These are phyloP conservation scores for Begonia peltatifolia DNA, from an alignment of 306 rosid genomes.

Conservation along the genomic window DNA sequence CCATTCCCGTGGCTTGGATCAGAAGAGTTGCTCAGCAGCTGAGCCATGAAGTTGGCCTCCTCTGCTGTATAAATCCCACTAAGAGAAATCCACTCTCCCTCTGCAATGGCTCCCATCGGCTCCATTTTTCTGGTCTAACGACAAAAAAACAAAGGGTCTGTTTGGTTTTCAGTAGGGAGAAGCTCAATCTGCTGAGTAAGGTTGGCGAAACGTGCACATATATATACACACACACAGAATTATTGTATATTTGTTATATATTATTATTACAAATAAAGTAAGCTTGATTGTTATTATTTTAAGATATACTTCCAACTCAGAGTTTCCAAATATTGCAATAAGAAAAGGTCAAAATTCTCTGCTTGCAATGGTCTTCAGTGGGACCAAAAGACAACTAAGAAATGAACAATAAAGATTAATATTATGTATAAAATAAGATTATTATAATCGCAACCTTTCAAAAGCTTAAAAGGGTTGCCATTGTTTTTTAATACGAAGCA, in stretches of 20 bases:
- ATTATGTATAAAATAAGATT: no score
- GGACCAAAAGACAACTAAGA: no score
- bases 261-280: not conserved
- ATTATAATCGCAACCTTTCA: no score
- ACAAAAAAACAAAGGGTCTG: not conserved
- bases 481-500: no score
- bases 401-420: no score
- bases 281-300: not conserved
- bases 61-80: conserved; percentile 38
- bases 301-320: not conserved
- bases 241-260: no score
- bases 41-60: conserved; percentile 50
- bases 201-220: not conserved
- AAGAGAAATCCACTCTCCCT: conserved; percentile 49
- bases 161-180: not conserved
- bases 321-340: not conserved
- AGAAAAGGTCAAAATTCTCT: not conserved
- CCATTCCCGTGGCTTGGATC: conserved; percentile 16
- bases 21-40: conserved; percentile 24
- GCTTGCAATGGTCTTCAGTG: no score
- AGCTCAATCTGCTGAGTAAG: not conserved
- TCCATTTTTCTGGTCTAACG: conserved; percentile 25
- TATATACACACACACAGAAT: no score
- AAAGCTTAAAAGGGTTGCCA: no score
- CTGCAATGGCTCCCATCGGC: conserved; percentile 25